phyloP scores from a whole-genome alignment of 345 rosid genomes.

The Euphorbia pulcherrima region DNA sequence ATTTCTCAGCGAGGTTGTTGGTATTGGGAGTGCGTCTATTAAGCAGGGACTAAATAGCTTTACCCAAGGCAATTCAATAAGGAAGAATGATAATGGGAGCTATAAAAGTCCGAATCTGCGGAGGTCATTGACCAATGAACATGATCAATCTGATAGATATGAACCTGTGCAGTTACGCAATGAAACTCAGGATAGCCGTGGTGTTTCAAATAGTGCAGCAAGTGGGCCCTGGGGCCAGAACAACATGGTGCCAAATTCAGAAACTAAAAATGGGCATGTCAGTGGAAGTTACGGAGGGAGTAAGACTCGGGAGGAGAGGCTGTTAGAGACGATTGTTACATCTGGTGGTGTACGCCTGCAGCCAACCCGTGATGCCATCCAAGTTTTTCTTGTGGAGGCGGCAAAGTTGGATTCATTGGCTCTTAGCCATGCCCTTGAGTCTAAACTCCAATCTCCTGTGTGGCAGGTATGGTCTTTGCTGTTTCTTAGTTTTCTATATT shows the following conservation, averaged over 20 bases:
- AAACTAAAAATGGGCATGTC: constrained; percentile 40
- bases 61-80: constrained; percentile 56
- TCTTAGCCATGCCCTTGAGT: constrained; percentile 71
- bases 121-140: constrained; percentile 80
- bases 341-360: constrained; percentile 93
- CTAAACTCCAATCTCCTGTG: constrained; percentile 78
- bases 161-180: constrained; percentile 56
- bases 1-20: constrained; percentile 89
- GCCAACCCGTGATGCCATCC: constrained; percentile 92
- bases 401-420: constrained; percentile 72
- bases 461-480: constrained; percentile 73
- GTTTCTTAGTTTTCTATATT: not conserved
- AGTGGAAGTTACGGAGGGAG: constrained; percentile 43
- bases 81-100: constrained; percentile 72
- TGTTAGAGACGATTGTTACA: constrained; percentile 89
- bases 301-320: constrained; percentile 79
- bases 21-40: constrained; percentile 89
- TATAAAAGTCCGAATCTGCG: constrained; percentile 78
- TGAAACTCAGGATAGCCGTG: constrained; percentile 46
- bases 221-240: constrained; percentile 63
- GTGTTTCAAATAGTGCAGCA: constrained; percentile 36
- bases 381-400: constrained; percentile 76
- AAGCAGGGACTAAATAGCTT: constrained; percentile 84
- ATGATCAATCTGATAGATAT: constrained; percentile 57
- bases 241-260: constrained; percentile 40